Evolutionary conservation across 2,329 filamentous ascomycete species (phyloP).

Genomic region (Raffaelea arxii): DNA sequence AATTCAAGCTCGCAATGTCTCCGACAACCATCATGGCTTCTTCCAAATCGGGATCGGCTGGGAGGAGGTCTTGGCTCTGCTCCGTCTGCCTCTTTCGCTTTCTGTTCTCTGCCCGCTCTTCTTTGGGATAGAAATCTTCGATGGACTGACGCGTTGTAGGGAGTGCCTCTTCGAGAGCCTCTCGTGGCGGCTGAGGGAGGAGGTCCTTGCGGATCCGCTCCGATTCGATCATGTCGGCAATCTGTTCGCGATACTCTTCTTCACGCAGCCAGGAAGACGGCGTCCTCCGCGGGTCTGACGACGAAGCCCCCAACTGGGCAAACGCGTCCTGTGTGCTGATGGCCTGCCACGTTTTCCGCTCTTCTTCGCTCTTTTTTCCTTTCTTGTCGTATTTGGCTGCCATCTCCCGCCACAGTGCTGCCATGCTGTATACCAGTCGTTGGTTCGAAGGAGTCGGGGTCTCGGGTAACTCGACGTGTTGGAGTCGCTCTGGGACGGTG

Average conservation of each 20-base stretch:
- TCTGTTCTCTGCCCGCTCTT: neutral
- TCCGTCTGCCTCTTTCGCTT: slow-evolving; percentile 3
- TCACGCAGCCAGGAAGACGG: slow-evolving; percentile 86
- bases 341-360: slow-evolving; percentile 51
- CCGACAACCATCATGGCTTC: neutral
- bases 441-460: slow-evolving; percentile 55
- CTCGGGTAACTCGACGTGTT: slow-evolving; percentile 86
- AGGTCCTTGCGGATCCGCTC: slow-evolving; percentile 24
- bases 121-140: slow-evolving; percentile 67
- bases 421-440: slow-evolving; percentile 88
- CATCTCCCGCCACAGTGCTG: slow-evolving; percentile 59
- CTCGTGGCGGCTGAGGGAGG: slow-evolving; percentile 45
- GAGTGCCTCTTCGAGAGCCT: slow-evolving; percentile 47
- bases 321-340: slow-evolving; percentile 69
- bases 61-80: neutral
- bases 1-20: neutral
- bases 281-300: slow-evolving; percentile 65
- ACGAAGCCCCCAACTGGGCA: slow-evolving; percentile 81
- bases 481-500: slow-evolving; percentile 61
- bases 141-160: slow-evolving; percentile 75
- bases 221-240: slow-evolving; percentile 46
- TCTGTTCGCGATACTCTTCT: slow-evolving; percentile 62
- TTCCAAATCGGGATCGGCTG: neutral
- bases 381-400: slow-evolving; percentile 40
- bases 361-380: slow-evolving; percentile 70